Base-by-base conservation (phyloP, 2,329 filamentous ascomycete species). In the Neofusicoccum umdonicola region DNA sequence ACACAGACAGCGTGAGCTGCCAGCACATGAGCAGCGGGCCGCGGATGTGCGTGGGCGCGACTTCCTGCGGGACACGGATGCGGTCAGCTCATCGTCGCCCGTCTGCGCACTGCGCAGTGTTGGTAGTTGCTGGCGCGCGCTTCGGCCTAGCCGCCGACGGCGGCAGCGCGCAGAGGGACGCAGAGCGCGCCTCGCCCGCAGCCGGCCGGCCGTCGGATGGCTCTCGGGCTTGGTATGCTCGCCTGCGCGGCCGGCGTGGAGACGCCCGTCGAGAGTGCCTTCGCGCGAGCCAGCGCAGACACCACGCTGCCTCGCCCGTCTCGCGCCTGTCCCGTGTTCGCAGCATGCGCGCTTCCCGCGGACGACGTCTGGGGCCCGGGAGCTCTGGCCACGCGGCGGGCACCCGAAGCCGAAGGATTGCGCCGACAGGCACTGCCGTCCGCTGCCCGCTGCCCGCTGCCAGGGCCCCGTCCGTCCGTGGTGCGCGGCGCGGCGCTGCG, bases 21-120 rank as follows among this genome's bases (percentile, higher is more conserved):
- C 75, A 79, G 68, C 74, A 77, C 75, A 77, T 77, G n/a, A 79
- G 70, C 35, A 77, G 70, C 7, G 74, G 74, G 17, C 72, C 71
- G 19, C 75, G 74, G 62, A 77, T 68, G 1, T 66, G 66, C n/a
- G 71, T 70, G 3, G 76, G 75, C 1, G 76, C 72, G 13, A 75
- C 68, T 67, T 74, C 75, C 62, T 65, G 37, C 47, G 6, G 52
- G 22, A 27, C 22, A 47, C 3, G 37, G 9, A 3, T 39, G 37
- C 15, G 62, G 52, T 58, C 54, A 58, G 54, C 34, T 19, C 35
- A 51, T 39, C 31, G 15, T 39, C 31, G 19, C 9, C 31, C 9
- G 41, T 52, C 15, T 2, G 31, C 13, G 51, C 22, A 22, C 22
- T 22, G 22, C 22, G 22, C 31, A 41, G 6, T 39, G 34, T 61